Percentiles rank a stretch among this genome's conserved stretches.
Conservation (phyloP, 1,284 basidiomycete species). For the Inonotus hispidus region DNA sequence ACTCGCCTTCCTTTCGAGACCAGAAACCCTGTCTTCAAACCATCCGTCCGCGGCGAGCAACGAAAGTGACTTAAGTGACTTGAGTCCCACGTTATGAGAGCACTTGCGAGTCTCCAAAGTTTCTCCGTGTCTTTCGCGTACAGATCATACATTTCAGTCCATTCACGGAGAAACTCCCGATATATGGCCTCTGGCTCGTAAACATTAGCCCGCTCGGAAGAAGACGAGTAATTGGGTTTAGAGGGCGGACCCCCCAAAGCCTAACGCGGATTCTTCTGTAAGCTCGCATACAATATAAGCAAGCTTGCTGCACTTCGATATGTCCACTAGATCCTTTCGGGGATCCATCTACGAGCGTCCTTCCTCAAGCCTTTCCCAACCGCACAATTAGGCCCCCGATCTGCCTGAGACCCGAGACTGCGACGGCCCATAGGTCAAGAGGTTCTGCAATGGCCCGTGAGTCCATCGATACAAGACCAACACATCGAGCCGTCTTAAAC, state of each 20-base stretch:
- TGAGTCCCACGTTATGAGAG: not conserved
- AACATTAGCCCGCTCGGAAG: too few species aligned
- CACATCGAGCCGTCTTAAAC: not conserved
- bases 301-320: not conserved
- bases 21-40: not conserved
- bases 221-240: too few species aligned
- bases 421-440: not conserved
- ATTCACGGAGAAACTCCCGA: too few species aligned
- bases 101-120: not conserved
- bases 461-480: conserved; percentile 4
- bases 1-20: not conserved
- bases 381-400: not conserved
- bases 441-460: conserved; percentile 6
- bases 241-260: too few species aligned
- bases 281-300: not conserved
- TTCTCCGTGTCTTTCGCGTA: not conserved
- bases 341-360: not conserved
- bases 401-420: not conserved
- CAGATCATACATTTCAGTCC: not conserved
- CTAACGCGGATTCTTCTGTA: not conserved
- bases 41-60: not conserved
- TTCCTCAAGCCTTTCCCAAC: not conserved
- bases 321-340: not conserved
- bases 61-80: not conserved
- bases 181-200: too few species aligned